A percentile compares a stretch with the other conserved stretches of the same genome.
These are phyloP conservation scores for Boletus subparvulus DNA, from an alignment of 768 basidiomycete species.

Conservation along the genomic window DNA sequence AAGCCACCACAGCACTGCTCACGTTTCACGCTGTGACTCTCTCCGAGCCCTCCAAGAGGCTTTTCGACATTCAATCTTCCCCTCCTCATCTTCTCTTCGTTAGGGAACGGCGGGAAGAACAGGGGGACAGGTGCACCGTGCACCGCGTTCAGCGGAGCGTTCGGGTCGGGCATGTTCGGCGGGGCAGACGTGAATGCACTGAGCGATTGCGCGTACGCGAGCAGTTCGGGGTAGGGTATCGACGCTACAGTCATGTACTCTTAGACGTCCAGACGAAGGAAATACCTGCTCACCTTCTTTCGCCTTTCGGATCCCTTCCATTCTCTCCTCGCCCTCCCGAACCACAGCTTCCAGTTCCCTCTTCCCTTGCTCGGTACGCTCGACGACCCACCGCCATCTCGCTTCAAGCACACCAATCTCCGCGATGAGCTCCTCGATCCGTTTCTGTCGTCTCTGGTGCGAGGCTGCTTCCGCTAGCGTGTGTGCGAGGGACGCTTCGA, in stretches of 20 bases:
- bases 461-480: conserved; percentile 63
- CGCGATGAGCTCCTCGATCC: conserved; percentile 66
- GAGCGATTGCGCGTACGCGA: conserved; percentile 82
- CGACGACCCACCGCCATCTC: conserved; percentile 68
- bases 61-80: conserved; percentile 79
- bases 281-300: conserved; percentile 53
- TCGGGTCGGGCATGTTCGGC: conserved; percentile 80
- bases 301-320: conserved; percentile 68
- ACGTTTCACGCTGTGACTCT: conserved; percentile 82
- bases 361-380: conserved; percentile 63
- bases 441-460: conserved; percentile 75
- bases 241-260: conserved; percentile 46
- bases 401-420: conserved; percentile 70
- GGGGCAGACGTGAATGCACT: conserved; percentile 87
- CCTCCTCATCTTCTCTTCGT: conserved; percentile 87
- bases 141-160: conserved; percentile 39
- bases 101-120: conserved; percentile 90
- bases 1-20: conserved; percentile 24
- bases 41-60: conserved; percentile 73
- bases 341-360: conserved; percentile 68
- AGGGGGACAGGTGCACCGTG: conserved; percentile 74
- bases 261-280: neutral
- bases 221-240: conserved; percentile 78
- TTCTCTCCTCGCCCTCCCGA: conserved; percentile 71
- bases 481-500: conserved; percentile 62